A percentile compares a stretch with the other conserved stretches of the same genome.
Conservation (phyloP, 2,329 filamentous ascomycete species). For the Saccharata proteae region DNA sequence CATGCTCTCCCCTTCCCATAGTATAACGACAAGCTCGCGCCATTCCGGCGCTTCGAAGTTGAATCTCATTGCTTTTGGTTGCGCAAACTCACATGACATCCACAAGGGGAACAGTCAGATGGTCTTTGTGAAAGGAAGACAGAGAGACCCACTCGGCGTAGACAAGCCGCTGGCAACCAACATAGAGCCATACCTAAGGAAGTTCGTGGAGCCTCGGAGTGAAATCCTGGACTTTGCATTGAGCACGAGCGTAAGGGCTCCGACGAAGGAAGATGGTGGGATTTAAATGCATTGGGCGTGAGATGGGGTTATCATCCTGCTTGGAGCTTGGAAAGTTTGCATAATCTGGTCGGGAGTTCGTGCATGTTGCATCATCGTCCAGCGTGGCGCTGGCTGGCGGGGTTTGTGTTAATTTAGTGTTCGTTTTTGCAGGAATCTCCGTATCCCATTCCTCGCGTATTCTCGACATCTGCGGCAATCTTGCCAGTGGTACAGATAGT, state of each 20-base stretch:
- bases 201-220: constrained; percentile 33
- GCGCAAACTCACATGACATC: constrained; percentile 35
- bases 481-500: too few species aligned
- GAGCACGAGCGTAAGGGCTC: constrained; percentile 23
- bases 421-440: too few species aligned
- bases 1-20: constrained; percentile 10
- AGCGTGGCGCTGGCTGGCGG: too few species aligned
- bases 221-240: constrained; percentile 35
- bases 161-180: constrained; percentile 29
- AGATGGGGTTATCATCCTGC: too few species aligned
- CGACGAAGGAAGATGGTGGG: constrained; percentile 21
- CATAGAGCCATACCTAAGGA: constrained; percentile 33
- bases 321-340: too few species aligned
- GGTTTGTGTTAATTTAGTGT: too few species aligned
- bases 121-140: constrained; percentile 33
- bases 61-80: constrained; percentile 12
- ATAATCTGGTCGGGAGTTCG: too few species aligned
- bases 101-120: constrained; percentile 35
- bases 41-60: constrained; percentile 4
- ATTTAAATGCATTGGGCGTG: too few species aligned
- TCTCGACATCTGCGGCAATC: too few species aligned
- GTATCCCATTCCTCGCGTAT: too few species aligned
- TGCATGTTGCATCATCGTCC: too few species aligned
- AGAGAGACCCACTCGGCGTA: constrained; percentile 29
- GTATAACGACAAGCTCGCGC: background rate